Evolutionary conservation across 2,329 filamentous ascomycete genomes (phyloP).

Genomic region (Pyrenophora graminea): DNA sequence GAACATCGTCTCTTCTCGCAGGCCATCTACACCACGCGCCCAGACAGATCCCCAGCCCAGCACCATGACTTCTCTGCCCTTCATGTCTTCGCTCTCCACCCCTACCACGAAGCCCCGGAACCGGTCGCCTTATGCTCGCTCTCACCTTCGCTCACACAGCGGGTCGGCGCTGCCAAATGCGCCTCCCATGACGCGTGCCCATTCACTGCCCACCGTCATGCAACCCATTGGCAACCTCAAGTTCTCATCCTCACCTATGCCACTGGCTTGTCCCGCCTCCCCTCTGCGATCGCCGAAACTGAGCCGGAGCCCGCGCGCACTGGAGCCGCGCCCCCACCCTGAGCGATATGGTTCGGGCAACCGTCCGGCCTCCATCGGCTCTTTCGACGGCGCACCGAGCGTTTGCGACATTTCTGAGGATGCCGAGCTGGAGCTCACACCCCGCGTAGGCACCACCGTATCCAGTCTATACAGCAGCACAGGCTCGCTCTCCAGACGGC

Average conservation of each 20-base stretch:
- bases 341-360: slow-evolving; percentile 29
- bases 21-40: slow-evolving; percentile 44
- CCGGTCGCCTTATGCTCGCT: slow-evolving; percentile 53
- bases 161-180: slow-evolving; percentile 47
- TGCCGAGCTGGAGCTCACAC: slow-evolving; percentile 53
- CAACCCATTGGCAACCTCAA: slow-evolving; percentile 38
- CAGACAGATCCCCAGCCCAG: slow-evolving; percentile 46
- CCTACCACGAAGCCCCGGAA: slow-evolving; percentile 45
- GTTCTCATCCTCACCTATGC: slow-evolving; percentile 38
- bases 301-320: slow-evolving; percentile 44
- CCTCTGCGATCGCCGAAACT: slow-evolving; percentile 51
- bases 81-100: too few relatives aligned
- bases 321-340: slow-evolving; percentile 24
- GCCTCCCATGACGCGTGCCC: slow-evolving; percentile 54
- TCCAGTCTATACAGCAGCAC: slow-evolving; percentile 39
- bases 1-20: slow-evolving; percentile 26
- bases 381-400: slow-evolving; percentile 41
- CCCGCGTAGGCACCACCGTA: slow-evolving; percentile 35
- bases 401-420: slow-evolving; percentile 55
- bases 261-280: slow-evolving; percentile 42
- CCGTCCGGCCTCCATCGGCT: slow-evolving; percentile 35
- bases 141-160: slow-evolving; percentile 53
- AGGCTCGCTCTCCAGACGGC: slow-evolving; percentile 42
- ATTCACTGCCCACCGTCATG: slow-evolving; percentile 52
- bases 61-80: slow-evolving; percentile 24